phyloP scores from a whole-genome alignment of 2,329 filamentous ascomycete species.

The Monosporascus sp. region DNA sequence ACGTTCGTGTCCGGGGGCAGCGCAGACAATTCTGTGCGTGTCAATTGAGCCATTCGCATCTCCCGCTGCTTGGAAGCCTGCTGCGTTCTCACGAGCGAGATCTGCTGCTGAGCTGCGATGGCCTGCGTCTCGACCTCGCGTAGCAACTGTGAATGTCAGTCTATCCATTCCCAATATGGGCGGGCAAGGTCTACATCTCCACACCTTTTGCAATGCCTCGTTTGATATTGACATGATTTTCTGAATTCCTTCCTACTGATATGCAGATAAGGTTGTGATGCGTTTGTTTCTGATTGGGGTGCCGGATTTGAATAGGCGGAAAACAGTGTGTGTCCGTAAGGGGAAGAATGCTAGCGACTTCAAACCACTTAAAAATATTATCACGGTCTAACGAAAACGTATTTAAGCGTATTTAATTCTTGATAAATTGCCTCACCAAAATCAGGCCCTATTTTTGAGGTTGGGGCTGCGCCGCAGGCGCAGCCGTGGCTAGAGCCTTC shows the following conservation, averaged over 20 bases:
- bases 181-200: constrained; percentile 1
- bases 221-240: constrained; percentile 81
- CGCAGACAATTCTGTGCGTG: constrained; percentile 72
- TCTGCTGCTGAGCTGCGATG: constrained; percentile 83
- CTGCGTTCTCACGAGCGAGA: constrained; percentile 77
- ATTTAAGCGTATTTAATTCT: too few species aligned
- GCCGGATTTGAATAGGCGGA: too few species aligned
- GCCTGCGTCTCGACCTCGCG: constrained; percentile 93
- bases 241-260: background rate
- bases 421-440: too few species aligned
- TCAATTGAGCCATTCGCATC: constrained; percentile 81
- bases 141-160: constrained; percentile 57
- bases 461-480: too few species aligned
- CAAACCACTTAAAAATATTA: too few species aligned
- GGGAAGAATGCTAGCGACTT: too few species aligned
- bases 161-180: constrained; percentile 2
- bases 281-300: too few species aligned
- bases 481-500: too few species aligned
- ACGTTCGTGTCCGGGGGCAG: constrained; percentile 72
- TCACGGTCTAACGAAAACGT: too few species aligned
- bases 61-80: constrained; percentile 83
- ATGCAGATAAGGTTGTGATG: too few species aligned
- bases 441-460: too few species aligned
- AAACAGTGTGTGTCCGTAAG: too few species aligned
- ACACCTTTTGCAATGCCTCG: constrained; percentile 87